Base-by-base conservation (phyloP, 176 grass and related monocot species). In the Zoysia japonica region DNA sequence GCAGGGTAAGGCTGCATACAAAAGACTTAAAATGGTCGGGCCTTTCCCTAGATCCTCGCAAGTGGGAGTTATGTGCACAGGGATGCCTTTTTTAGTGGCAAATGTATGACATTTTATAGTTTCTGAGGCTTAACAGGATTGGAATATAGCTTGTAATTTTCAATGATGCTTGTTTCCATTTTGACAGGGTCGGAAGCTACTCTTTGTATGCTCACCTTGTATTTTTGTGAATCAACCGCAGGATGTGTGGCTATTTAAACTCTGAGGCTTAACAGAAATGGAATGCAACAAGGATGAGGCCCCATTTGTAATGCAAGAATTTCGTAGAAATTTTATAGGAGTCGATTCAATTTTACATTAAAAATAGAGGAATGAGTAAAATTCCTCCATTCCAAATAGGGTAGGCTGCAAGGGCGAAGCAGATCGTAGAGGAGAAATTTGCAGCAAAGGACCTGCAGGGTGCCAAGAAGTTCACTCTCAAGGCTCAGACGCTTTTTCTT, bases 201-300 rank as follows among this genome's bases (percentile, higher is more conserved):
- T 37, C 28, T 43, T 63, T 63, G 19, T 63, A 63, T 77, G 74
- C 6, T 37, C 59, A 36, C 1, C 9, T 14, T 13, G 12, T 17
- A 9, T 47, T 80, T 80, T 41, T 36, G 64, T 56, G 40, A 59
- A 80, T 36, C n/a, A 45, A 35, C 11, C 41, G 47, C 11, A 28
- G 19, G 13, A 80, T 51, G 75, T 6, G 50, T 17, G 0, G 42
- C 13, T 80, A 35, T 56, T 59, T 68, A 12, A 16, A 39, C 9
- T 9, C 19, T 10, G 7, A 57, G 52, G 49, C 13, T 59, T 53
- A 46, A 41, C 40, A 35, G n/a, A 64, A 57, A 86, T 86, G 78
- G 71, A 86, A 50, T 75, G 84, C 68, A 86, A 81, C 45, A 75
- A 67, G 51, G 78, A 86, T 19, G 78, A 86, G 84, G 78, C 28